Evolutionary conservation across 495 filamentous ascomycete species (phyloP).

Genomic region (Pyronema domesticum): DNA sequence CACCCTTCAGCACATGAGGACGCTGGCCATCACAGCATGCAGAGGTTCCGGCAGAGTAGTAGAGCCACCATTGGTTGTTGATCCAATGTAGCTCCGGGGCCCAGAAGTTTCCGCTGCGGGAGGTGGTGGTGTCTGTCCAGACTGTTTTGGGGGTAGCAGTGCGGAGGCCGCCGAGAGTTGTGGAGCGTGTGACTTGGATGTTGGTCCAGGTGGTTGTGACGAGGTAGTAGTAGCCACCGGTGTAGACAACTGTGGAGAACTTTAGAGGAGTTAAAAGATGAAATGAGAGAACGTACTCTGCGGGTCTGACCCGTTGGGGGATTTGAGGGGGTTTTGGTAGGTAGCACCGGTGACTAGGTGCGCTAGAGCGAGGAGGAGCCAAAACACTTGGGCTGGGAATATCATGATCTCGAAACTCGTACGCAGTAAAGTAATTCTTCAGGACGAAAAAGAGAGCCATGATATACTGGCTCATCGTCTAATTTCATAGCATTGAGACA

Average conservation of each 20-base stretch:
- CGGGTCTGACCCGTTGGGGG: constrained; percentile 28
- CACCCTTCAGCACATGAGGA: constrained; percentile 27
- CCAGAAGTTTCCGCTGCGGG: constrained; percentile 37
- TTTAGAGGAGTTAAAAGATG: background rate
- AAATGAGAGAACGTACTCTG: constrained; percentile 8
- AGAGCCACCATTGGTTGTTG: constrained; percentile 17
- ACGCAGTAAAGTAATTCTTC: no score
- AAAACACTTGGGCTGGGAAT: no score
- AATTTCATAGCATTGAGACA: no score
- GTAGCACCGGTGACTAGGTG: constrained; percentile 8
- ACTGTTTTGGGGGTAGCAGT: constrained; percentile 32
- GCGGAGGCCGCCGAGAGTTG: constrained; percentile 33
- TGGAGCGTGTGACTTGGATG: constrained; percentile 33
- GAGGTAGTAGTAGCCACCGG: constrained; percentile 32
- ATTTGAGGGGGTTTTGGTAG: constrained; percentile 13
- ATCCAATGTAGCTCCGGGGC: constrained; percentile 30
- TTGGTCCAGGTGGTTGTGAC: constrained; percentile 33
- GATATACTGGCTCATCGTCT: no score
- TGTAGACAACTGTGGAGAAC: constrained; percentile 6
- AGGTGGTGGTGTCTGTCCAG: constrained; percentile 27
- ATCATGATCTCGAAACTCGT: no score
- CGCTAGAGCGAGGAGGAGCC: background rate
- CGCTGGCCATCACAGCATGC: constrained; percentile 25
- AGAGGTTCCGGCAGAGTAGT: constrained; percentile 13
- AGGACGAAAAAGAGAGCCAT: no score